phyloP scores from a whole-genome alignment of 2,329 filamentous ascomycete species.

The Blastomyces gilchristii region DNA sequence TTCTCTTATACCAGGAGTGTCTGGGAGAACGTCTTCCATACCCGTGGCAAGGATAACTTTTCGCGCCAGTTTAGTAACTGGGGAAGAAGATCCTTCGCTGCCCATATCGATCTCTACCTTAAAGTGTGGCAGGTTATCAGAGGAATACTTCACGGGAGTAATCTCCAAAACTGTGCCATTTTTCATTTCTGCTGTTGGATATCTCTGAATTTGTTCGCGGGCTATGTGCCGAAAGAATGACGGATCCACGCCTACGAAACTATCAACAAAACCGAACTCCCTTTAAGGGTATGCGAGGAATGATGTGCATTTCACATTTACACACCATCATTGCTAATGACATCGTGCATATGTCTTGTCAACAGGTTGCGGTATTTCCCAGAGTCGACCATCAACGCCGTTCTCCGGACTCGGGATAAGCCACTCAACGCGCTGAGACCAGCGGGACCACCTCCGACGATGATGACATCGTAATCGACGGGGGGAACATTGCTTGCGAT shows the following conservation, averaged over 20 bases:
- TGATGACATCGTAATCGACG: conserved; percentile 44
- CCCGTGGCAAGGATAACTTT: conserved; percentile 52
- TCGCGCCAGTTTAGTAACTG: conserved; percentile 36
- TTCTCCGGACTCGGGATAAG: conserved; percentile 49
- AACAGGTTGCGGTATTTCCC: conserved; percentile 48
- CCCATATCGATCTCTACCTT: background rate
- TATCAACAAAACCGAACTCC: conserved; percentile 6
- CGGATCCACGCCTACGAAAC: conserved; percentile 40
- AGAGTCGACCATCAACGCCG: conserved; percentile 48
- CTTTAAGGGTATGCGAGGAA: background rate
- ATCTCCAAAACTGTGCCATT: conserved; percentile 44
- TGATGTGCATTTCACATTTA: background rate
- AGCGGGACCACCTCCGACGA: conserved; percentile 49
- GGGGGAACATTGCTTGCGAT: conserved; percentile 15
- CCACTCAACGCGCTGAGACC: conserved; percentile 47
- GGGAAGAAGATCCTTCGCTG: background rate
- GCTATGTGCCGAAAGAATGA: conserved; percentile 46
- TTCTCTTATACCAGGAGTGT: conserved; percentile 45
- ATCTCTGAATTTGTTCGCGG: conserved; percentile 43
- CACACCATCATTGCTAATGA: conserved; percentile 50
- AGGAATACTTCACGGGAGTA: conserved; percentile 16
- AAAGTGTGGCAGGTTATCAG: background rate
- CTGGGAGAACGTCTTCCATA: conserved; percentile 45
- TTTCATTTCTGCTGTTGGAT: conserved; percentile 41
- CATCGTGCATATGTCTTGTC: conserved; percentile 52